Conservation (phyloP, 306 rosid genomes). For the Vachellia pachyceras region DNA sequence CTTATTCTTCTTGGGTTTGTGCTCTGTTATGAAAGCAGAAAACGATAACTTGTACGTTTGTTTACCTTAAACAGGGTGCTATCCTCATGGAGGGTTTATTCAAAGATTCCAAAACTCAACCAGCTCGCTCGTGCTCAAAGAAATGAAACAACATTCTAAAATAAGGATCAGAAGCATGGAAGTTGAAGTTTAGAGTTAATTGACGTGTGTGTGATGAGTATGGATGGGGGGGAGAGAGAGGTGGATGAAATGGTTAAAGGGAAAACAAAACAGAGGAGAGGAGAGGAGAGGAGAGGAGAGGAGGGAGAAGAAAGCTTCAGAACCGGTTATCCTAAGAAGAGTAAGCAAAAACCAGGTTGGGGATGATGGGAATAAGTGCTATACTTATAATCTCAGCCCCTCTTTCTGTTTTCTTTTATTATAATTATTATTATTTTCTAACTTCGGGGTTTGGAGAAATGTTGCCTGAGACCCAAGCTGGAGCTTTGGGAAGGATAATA, state of each 20-base stretch:
- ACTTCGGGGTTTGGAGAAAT: background rate
- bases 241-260: background rate
- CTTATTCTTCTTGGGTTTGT: background rate
- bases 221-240: constrained; percentile 12
- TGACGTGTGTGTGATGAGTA: constrained; percentile 36
- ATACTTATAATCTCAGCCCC: constrained; percentile 62
- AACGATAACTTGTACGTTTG: background rate
- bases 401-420: background rate
- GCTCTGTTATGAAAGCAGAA: constrained; percentile 1
- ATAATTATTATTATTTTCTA: background rate
- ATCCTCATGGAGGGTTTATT: background rate
- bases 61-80: constrained; percentile 57
- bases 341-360: constrained; percentile 43
- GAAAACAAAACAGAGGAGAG: constrained; percentile 19
- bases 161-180: constrained; percentile 10
- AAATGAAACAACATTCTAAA: constrained; percentile 8
- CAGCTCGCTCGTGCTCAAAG: constrained; percentile 20
- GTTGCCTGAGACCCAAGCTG: background rate
- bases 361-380: constrained; percentile 53
- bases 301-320: constrained; percentile 37
- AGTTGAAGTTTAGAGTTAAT: constrained; percentile 21
- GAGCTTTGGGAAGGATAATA: background rate
- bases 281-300: constrained; percentile 29
- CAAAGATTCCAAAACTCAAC: background rate
- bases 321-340: constrained; percentile 61